Conservation (phyloP, 225 moss, liverwort and hornwort genomes). For the Marchantia paleacea region DNA sequence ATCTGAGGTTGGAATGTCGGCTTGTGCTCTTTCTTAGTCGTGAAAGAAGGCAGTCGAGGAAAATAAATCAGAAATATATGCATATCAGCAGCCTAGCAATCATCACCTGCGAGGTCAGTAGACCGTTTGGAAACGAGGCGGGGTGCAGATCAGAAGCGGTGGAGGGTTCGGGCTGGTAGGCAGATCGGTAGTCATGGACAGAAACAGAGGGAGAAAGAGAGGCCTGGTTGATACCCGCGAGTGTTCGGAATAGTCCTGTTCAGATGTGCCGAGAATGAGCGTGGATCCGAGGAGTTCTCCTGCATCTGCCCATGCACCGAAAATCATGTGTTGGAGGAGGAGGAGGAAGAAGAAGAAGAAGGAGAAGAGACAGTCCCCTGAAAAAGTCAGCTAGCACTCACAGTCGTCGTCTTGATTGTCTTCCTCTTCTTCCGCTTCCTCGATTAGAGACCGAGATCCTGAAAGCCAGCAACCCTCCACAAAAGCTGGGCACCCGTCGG, state of each 20-base stretch:
- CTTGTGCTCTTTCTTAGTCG: not conserved
- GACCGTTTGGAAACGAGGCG: slow-evolving; percentile 11
- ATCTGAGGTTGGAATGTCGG: not conserved
- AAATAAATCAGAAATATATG: not conserved
- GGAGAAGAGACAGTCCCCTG: not conserved
- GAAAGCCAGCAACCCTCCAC: slow-evolving; percentile 22
- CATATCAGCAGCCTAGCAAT: not conserved
- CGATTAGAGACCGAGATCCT: slow-evolving; percentile 11
- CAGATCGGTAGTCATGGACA: not conserved
- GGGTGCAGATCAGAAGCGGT: slow-evolving; percentile 36
- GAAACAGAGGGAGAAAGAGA: not conserved
- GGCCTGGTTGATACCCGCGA: not conserved
- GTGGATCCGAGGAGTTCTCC: not conserved
- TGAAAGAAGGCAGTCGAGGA: not conserved
- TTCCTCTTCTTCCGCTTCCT: not conserved
- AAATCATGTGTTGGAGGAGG: not conserved
- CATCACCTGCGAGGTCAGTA: not conserved
- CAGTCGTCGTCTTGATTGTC: not conserved
- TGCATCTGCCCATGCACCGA: not conserved
- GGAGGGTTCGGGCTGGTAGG: not conserved
- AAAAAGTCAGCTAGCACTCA: not conserved
- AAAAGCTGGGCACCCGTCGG: slow-evolving; percentile 12
- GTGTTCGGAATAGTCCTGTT: not conserved
- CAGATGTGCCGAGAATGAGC: not conserved
- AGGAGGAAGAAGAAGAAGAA: not conserved